phyloP scores from a whole-genome alignment of 2,329 filamentous ascomycete species.

The Dryadomyces sulphureus region DNA sequence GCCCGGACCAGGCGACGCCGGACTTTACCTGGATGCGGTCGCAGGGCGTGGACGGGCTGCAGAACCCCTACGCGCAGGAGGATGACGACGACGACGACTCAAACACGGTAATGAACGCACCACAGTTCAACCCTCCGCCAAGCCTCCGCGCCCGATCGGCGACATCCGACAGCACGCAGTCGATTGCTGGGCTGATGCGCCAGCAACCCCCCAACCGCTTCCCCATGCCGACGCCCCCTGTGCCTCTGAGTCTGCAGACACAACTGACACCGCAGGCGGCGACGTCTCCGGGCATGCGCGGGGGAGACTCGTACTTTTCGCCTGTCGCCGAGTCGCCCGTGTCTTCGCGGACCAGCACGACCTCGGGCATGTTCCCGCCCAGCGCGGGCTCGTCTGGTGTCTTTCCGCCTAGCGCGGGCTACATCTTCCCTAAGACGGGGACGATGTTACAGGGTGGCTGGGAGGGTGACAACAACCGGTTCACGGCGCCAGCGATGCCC shows the following conservation, averaged over 20 bases:
- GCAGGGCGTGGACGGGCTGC: slow-evolving; percentile 38
- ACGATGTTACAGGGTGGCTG: slow-evolving; percentile 45
- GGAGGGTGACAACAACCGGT: slow-evolving; percentile 61
- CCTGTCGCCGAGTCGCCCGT: slow-evolving; percentile 67
- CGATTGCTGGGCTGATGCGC: slow-evolving; percentile 39
- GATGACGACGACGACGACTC: slow-evolving; percentile 48
- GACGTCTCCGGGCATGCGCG: slow-evolving; percentile 45
- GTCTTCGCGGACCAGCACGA: slow-evolving; percentile 59
- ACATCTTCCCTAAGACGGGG: slow-evolving; percentile 60
- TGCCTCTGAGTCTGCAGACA: slow-evolving; percentile 55
- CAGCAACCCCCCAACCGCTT: slow-evolving; percentile 59
- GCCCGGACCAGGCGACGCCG: slow-evolving; percentile 39
- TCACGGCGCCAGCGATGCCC: slow-evolving; percentile 77
- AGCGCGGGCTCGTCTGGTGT: slow-evolving; percentile 56
- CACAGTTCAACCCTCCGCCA: background rate
- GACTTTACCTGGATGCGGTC: slow-evolving; percentile 70
- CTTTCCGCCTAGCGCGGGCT: slow-evolving; percentile 37
- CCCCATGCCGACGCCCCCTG: slow-evolving; percentile 44
- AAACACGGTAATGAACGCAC: background rate
- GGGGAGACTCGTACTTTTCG: slow-evolving; percentile 85
- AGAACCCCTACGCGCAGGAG: slow-evolving; percentile 66
- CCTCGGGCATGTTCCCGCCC: slow-evolving; percentile 54
- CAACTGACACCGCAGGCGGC: slow-evolving; percentile 23
- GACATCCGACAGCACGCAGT: slow-evolving; percentile 54
- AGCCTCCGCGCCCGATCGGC: slow-evolving; percentile 55